Conservation (phyloP, 352 stramenopile species). For the Globisporangium cederbergense region DNA sequence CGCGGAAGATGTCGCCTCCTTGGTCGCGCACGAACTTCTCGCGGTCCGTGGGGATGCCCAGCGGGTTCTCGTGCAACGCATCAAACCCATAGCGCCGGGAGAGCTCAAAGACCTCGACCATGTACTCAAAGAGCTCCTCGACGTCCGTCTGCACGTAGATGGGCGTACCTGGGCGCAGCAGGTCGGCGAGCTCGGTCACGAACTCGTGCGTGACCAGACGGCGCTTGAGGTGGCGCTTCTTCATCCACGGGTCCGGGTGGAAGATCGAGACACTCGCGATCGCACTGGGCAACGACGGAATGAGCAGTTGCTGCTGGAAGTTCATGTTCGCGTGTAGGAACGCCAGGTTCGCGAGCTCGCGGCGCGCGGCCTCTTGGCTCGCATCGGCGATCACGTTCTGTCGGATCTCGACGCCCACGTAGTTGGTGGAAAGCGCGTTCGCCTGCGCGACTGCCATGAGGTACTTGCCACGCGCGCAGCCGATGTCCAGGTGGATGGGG, state of each 20-base stretch:
- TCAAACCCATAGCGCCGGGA: slow-evolving; percentile 42
- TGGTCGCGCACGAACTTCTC: slow-evolving; percentile 64
- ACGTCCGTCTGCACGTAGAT: slow-evolving; percentile 85
- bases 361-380: slow-evolving; percentile 33
- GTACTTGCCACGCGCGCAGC: slow-evolving; percentile 71
- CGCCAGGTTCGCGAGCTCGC: slow-evolving; percentile 56
- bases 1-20: slow-evolving; percentile 69
- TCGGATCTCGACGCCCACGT: slow-evolving; percentile 84
- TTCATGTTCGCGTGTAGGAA: slow-evolving; percentile 88
- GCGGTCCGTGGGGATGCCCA: slow-evolving; percentile 69
- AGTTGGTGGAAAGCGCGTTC: slow-evolving; percentile 43
- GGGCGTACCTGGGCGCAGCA: slow-evolving; percentile 50
- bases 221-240: slow-evolving; percentile 84
- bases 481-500: slow-evolving; percentile 83
- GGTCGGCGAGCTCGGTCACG: slow-evolving; percentile 49
- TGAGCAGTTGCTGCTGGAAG: slow-evolving; percentile 55
- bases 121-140: slow-evolving; percentile 78
- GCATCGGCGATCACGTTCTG: slow-evolving; percentile 71
- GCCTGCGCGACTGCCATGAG: slow-evolving; percentile 58
- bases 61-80: slow-evolving; percentile 44
- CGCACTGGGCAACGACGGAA: slow-evolving; percentile 50
- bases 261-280: slow-evolving; percentile 84
- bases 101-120: slow-evolving; percentile 72
- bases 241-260: slow-evolving; percentile 88
- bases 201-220: slow-evolving; percentile 72